Evolutionary conservation across 352 stramenopile species (phyloP).

Genomic region (Globisporangium camurandrum): DNA sequence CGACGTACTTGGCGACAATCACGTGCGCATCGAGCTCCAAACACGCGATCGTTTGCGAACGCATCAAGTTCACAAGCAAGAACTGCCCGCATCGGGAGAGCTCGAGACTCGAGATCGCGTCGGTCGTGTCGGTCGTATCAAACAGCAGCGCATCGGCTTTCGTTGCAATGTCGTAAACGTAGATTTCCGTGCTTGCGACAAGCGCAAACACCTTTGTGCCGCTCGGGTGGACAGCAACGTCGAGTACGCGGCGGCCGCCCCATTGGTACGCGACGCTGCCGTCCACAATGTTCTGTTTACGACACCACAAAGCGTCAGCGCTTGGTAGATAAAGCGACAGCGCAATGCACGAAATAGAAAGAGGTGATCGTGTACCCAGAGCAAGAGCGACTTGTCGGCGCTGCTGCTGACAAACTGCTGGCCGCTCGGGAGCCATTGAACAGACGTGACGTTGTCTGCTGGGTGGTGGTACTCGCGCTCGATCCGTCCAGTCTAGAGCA

Average conservation of each 20-base stretch:
- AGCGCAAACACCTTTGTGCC: slow-evolving; percentile 52
- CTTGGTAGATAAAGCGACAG: not conserved
- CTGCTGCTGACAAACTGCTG: slow-evolving; percentile 65
- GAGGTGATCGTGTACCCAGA: slow-evolving; percentile 39
- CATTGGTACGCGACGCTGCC: slow-evolving; percentile 55
- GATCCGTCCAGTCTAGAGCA: not conserved
- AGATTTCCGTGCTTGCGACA: slow-evolving; percentile 44
- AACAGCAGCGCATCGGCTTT: slow-evolving; percentile 60
- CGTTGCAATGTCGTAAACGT: slow-evolving; percentile 44
- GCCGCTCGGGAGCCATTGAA: slow-evolving; percentile 51
- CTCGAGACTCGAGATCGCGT: slow-evolving; percentile 51
- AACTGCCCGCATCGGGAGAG: slow-evolving; percentile 37
- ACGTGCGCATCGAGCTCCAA: slow-evolving; percentile 35
- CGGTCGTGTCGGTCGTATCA: too few relatives aligned
- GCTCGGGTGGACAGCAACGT: slow-evolving; percentile 48
- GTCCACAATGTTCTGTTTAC: slow-evolving; percentile 37
- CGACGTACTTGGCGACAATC: slow-evolving; percentile 39
- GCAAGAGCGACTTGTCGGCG: slow-evolving; percentile 58
- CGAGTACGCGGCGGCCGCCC: slow-evolving; percentile 51
- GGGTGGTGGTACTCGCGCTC: slow-evolving; percentile 52
- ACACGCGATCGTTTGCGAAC: slow-evolving; percentile 48
- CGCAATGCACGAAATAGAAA: not conserved
- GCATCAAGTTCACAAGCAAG: slow-evolving; percentile 57
- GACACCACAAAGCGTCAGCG: not conserved
- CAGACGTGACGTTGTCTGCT: slow-evolving; percentile 31